Percentiles rank a stretch among this genome's conserved stretches.
Conservation (phyloP, 106 monocot species). For the Allium cepa region DNA sequence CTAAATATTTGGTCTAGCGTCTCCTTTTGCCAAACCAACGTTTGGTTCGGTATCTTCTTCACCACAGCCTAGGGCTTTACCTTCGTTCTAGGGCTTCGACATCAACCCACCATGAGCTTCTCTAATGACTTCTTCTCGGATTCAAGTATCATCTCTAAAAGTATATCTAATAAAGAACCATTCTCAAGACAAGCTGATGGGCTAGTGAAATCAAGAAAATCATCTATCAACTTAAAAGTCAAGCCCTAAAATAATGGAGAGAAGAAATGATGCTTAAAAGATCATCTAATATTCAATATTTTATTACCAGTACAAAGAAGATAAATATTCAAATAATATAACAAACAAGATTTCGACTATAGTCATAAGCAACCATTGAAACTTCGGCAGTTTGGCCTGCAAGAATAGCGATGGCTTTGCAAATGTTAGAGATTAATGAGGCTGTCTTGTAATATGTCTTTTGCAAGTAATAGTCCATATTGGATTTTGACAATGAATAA, state of each 20-base stretch:
- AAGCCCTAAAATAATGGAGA: constrained; percentile 34
- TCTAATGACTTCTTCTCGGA: too few relatives aligned
- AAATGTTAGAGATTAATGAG: constrained; percentile 17
- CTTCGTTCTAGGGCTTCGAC: too few relatives aligned
- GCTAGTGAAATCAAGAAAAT: constrained; percentile 79
- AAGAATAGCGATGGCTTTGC: constrained; percentile 24
- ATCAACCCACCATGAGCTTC: too few relatives aligned
- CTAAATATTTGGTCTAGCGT: too few relatives aligned
- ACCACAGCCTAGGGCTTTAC: too few relatives aligned
- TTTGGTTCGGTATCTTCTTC: too few relatives aligned
- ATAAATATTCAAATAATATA: too few relatives aligned
- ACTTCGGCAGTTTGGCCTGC: constrained; percentile 23
- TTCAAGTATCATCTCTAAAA: too few relatives aligned
- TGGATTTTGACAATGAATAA: not conserved
- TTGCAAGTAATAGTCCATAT: constrained; percentile 22
- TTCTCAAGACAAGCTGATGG: constrained; percentile 53
- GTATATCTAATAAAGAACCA: constrained; percentile 61
- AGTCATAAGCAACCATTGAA: constrained; percentile 12
- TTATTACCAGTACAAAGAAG: not conserved
- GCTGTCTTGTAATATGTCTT: constrained; percentile 27
- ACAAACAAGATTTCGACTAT: constrained; percentile 21
- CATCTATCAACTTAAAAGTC: constrained; percentile 65
- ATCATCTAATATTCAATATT: not conserved
- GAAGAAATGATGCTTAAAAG: too few relatives aligned
- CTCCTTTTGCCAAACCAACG: too few relatives aligned